Conservation (phyloP, 495 filamentous ascomycete species). For the Amphirosellinia nigrospora region DNA sequence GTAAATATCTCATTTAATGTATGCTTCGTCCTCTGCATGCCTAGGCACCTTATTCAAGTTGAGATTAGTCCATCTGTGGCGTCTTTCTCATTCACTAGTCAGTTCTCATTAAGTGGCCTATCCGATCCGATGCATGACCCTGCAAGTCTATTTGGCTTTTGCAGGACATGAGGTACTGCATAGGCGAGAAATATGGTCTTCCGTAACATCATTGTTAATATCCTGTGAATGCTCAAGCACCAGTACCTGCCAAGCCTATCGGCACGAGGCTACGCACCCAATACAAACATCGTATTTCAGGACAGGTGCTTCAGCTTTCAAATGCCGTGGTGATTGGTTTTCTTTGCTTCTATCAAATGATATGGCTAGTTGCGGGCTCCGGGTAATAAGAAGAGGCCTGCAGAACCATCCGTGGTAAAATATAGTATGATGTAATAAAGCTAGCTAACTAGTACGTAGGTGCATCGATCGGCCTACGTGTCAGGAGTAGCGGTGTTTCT, state of each 20-base stretch:
- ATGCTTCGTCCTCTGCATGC: background rate
- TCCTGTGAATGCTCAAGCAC: background rate
- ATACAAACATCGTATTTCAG: background rate
- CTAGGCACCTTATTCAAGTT: background rate
- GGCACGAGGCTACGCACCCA: background rate
- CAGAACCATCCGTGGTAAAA: background rate
- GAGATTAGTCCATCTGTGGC: background rate
- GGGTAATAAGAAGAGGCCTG: background rate
- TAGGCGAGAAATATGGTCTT: background rate
- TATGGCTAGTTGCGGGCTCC: background rate
- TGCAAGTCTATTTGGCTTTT: background rate
- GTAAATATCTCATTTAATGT: background rate
- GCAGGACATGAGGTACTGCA: background rate
- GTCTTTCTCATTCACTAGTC: background rate
- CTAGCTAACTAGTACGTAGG: too few species aligned
- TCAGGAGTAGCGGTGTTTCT: conserved; percentile 14
- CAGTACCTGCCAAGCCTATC: background rate
- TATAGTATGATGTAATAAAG: conserved; percentile 4
- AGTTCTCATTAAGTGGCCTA: background rate
- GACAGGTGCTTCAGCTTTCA: background rate
- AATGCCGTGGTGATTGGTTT: too few species aligned
- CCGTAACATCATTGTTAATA: background rate
- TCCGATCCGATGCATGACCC: background rate
- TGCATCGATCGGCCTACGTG: conserved; percentile 13
- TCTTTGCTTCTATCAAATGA: background rate